phyloP scores from a whole-genome alignment of 129 eudicot genomes.

The Saposhnikovia divaricata region DNA sequence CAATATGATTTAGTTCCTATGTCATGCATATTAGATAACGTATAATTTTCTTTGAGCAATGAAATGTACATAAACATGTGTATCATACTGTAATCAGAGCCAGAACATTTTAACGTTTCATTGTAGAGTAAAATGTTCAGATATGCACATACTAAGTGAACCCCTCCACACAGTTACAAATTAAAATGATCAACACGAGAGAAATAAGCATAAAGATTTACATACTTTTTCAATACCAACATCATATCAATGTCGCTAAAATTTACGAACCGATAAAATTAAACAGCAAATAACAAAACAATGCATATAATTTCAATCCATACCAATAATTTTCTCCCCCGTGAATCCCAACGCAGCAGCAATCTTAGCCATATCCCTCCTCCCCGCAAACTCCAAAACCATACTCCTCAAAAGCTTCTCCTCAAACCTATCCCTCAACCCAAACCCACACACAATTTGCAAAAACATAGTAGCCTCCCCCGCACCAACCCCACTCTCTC shows the following conservation, averaged over 20 bases:
- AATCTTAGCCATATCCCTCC: conserved; percentile 53
- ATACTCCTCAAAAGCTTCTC: conserved; percentile 36
- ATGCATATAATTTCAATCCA: conserved; percentile 2
- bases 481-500: conserved; percentile 39
- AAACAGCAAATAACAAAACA: neutral
- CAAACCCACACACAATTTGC: conserved; percentile 48
- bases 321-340: conserved; percentile 42
- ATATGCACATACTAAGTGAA: neutral
- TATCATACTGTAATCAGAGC: neutral
- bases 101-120: neutral
- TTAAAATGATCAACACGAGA: neutral
- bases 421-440: conserved; percentile 34
- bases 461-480: conserved; percentile 49
- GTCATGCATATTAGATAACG: neutral
- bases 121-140: neutral
- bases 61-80: neutral
- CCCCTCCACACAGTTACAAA: neutral
- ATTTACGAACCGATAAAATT: neutral
- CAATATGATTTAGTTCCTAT: neutral
- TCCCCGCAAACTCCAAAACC: conserved; percentile 35
- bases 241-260: neutral
- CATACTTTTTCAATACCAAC: neutral
- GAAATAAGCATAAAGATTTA: neutral
- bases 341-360: conserved; percentile 33
- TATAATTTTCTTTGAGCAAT: neutral